Base-by-base conservation (phyloP, 177 flowering plant genomes). In the Vitis hybrid region DNA sequence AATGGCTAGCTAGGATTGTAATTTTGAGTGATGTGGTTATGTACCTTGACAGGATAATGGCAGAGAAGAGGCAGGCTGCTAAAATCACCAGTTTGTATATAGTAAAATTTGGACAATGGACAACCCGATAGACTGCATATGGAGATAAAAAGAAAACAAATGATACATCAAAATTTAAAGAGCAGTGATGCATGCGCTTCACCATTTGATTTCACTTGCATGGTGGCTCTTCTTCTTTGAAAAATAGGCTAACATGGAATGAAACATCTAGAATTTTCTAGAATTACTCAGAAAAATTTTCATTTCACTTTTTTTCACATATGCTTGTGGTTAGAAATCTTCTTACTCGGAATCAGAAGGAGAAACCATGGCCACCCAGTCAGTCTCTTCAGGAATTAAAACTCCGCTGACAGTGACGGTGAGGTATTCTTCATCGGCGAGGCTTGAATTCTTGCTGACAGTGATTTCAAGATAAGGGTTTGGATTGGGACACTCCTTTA, bases 31-130 rank as follows among this genome's bases (percentile, higher is more conserved):
- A 39, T 39, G 45, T 7, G 5, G 0, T 57, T 39, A 39, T 10
- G 10, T 79, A 92, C 97, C 95, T 92, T 92, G 29, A 90, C 93
- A 65, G 95, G 96, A 75, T 92, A 92, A 72, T 90, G 97, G 74
- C 96, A 90, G 6, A 92, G 88, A 55, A 92, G 93, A 26, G 94
- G 98, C 65, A 87, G 93, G 2, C 33, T 11, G 64, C 82, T 79
- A 1, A 79, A 6, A 74, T 92, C 98, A n/a, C 98, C 98, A 2
- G 98, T 90, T 68, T 89, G 82, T 19, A 51, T 2, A 73, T 90
- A 90, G 1, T 31, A 60, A 7, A 69, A 7, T 39, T 45, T 57
- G 60, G 68, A 81, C 6, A 60, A 6, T 9, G 81, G 83, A 65
- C 98, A 93, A 58, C 8, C 6, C 2, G 62, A 22, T 5, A 83